Conservation (phyloP, 2,329 filamentous ascomycete species). For the Scolecobasidium constrictum region DNA sequence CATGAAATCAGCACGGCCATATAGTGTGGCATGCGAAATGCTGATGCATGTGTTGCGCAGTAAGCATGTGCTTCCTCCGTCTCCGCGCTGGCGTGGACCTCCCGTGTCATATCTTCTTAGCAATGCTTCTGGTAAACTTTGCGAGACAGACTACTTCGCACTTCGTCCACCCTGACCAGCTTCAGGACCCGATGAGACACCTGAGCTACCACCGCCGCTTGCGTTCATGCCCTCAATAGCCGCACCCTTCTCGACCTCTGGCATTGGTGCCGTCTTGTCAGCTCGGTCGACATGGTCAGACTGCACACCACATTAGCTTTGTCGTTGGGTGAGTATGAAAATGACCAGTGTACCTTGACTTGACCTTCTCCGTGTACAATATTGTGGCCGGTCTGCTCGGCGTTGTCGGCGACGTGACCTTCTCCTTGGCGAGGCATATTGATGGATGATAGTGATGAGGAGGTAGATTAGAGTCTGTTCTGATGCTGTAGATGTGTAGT, state of each 20-base stretch:
- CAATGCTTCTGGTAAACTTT: neutral
- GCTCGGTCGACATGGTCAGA: constrained; percentile 32
- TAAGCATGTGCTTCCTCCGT: too few relatives aligned
- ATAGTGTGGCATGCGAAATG: too few relatives aligned
- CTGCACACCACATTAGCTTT: constrained; percentile 8
- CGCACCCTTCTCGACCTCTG: constrained; percentile 35
- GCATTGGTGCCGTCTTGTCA: constrained; percentile 39
- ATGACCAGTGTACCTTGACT: constrained; percentile 4
- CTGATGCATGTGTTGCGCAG: too few relatives aligned
- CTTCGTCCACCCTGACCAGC: constrained; percentile 30
- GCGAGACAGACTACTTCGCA: neutral
- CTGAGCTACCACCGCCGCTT: constrained; percentile 35
- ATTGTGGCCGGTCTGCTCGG: constrained; percentile 5
- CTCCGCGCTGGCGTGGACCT: too few relatives aligned
- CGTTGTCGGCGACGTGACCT: constrained; percentile 6
- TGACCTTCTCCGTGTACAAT: constrained; percentile 9
- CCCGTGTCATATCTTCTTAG: neutral
- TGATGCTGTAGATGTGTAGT: too few relatives aligned
- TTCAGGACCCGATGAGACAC: constrained; percentile 25
- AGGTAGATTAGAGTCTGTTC: neutral
- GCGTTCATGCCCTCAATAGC: constrained; percentile 30
- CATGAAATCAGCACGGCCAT: too few relatives aligned
- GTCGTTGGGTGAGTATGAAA: neutral
- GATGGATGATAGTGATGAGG: neutral
- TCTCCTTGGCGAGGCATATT: constrained; percentile 11